phyloP scores from a whole-genome alignment of 768 basidiomycete genomes.

The Russula vinacea region DNA sequence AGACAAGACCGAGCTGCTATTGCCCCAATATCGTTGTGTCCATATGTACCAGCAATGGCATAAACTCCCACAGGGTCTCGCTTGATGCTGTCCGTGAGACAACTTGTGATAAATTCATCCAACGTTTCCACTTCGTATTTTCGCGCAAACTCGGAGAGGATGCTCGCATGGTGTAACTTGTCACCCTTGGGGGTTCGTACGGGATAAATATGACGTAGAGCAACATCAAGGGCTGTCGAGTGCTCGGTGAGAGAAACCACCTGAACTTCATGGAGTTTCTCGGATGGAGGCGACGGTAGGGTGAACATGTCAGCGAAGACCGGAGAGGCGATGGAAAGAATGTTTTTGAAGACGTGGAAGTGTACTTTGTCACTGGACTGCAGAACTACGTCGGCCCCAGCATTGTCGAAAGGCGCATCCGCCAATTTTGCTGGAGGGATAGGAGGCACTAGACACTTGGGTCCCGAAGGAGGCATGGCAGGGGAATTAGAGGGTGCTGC shows the following conservation, averaged over 20 bases:
- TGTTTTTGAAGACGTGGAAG: slow-evolving; percentile 14
- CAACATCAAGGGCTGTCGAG: slow-evolving; percentile 13
- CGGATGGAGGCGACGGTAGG: background rate
- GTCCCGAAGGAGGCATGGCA: too few relatives aligned
- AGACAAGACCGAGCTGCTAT: slow-evolving; percentile 10
- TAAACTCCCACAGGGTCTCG: slow-evolving; percentile 25
- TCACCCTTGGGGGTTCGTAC: background rate
- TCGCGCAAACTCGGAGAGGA: slow-evolving; percentile 17
- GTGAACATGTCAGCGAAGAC: slow-evolving; percentile 15
- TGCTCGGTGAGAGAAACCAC: slow-evolving; percentile 9
- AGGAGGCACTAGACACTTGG: too few relatives aligned
- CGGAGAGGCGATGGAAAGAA: slow-evolving; percentile 15
- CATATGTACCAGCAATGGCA: slow-evolving; percentile 12
- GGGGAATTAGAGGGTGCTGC: too few relatives aligned
- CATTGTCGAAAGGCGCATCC: background rate
- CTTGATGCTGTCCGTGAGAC: slow-evolving; percentile 12
- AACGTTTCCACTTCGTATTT: slow-evolving; percentile 23
- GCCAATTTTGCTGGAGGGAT: background rate
- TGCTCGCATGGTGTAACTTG: background rate
- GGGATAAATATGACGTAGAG: slow-evolving; percentile 22
- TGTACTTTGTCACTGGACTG: slow-evolving; percentile 2
- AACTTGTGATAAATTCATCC: background rate
- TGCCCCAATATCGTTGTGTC: background rate
- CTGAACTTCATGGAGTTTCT: background rate
- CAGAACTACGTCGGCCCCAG: slow-evolving; percentile 5